These are phyloP conservation scores for Candida methanosorbosa DNA, from an alignment of 805 yeast genomes.

Conservation along the genomic window DNA sequence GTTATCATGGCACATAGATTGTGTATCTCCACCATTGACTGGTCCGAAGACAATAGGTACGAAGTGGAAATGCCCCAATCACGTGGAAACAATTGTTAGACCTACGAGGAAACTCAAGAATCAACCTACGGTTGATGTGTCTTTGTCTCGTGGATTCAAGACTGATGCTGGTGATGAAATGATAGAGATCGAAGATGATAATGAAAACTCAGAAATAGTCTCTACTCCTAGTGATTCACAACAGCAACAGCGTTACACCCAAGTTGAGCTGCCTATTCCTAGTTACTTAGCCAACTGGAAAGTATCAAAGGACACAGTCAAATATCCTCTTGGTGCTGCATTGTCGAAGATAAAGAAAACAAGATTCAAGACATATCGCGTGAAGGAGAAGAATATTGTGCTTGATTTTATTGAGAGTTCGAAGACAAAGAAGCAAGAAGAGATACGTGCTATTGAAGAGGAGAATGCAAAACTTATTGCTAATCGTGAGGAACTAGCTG, in stretches of 20 bases:
- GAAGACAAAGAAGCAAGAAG: conserved; percentile 26
- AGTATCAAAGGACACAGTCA: background rate
- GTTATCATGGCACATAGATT: conserved; percentile 82
- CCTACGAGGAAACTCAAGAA: conserved; percentile 41
- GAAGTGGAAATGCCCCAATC: conserved; percentile 92
- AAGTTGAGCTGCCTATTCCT: conserved; percentile 1
- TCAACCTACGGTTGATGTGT: conserved; percentile 46
- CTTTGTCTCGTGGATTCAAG: conserved; percentile 38
- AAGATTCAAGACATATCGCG: conserved; percentile 45
- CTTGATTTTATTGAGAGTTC: conserved; percentile 60
- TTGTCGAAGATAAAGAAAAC: conserved; percentile 10
- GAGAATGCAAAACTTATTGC: conserved; percentile 24
- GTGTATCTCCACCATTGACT: conserved; percentile 68
- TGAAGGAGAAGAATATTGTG: conserved; percentile 61
- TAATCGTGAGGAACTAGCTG: conserved; percentile 13
- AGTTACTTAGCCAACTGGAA: background rate
- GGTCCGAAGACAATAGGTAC: conserved; percentile 64
- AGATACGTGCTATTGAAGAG: conserved; percentile 23
- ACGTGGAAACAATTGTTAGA: conserved; percentile 45
- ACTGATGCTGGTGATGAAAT: conserved; percentile 53
- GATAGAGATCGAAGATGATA: conserved; percentile 31
- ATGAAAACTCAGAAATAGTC: conserved; percentile 7
- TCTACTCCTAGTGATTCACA: too few relatives aligned
- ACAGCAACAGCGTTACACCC: too few relatives aligned
- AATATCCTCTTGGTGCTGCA: conserved; percentile 3